Evolutionary conservation across 257 asterid species (phyloP).

Genomic region (Salvia rosmarinus): DNA sequence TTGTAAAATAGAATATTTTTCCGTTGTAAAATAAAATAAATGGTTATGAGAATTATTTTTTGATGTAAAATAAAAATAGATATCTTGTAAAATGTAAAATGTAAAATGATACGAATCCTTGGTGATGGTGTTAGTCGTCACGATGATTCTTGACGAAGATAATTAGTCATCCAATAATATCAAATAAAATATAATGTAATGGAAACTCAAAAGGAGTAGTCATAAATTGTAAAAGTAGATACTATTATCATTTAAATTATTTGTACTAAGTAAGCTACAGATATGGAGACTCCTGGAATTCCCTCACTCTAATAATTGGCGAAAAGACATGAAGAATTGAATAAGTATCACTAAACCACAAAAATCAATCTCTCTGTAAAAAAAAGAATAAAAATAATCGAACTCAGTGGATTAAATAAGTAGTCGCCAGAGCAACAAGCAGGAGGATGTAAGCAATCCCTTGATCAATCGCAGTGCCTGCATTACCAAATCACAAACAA

Average conservation of each 20-base stretch:
- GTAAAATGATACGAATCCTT: too few species aligned
- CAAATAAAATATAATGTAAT: background rate
- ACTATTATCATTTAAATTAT: background rate
- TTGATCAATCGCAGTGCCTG: conserved; percentile 72
- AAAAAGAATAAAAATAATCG: background rate
- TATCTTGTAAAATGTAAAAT: too few species aligned
- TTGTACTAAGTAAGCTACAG: conserved; percentile 18
- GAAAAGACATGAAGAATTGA: conserved; percentile 19
- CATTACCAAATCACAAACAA: conserved; percentile 4
- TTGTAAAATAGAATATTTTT: too few species aligned
- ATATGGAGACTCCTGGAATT: conserved; percentile 4
- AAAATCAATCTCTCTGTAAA: background rate
- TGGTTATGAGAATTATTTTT: too few species aligned
- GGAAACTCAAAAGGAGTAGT: background rate
- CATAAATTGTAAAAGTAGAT: background rate
- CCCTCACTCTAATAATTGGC: conserved; percentile 8
- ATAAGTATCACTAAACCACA: background rate
- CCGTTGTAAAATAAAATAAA: too few species aligned
- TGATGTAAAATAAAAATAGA: too few species aligned
- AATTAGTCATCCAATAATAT: too few species aligned
- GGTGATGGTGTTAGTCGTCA: too few species aligned
- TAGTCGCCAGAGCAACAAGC: conserved; percentile 58
- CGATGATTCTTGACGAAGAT: too few species aligned
- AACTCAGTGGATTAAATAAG: conserved; percentile 57
- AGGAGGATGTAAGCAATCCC: conserved; percentile 68